Base-by-base conservation (phyloP, 495 filamentous ascomycete genomes). In the Talaromyces borbonicus region DNA sequence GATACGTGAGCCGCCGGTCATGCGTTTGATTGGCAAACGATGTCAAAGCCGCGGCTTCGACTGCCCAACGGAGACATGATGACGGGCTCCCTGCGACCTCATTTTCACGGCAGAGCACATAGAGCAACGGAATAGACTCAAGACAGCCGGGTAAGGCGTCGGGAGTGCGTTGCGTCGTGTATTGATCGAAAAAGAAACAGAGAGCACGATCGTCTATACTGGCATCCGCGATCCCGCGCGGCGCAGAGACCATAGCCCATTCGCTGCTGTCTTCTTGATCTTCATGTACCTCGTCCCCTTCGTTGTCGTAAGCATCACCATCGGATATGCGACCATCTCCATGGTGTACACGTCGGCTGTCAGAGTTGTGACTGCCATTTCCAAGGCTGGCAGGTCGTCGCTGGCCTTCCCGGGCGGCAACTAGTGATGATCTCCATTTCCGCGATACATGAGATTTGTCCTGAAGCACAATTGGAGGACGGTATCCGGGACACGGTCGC, bases 171-270 rank as follows among this genome's bases (percentile, higher is more conserved):
- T 37, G 48, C n/a, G 49, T 46, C 1, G 62, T 67, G 39, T 60
- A 71, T 43, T 71, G 68, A 19, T 68, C 65, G 32, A 71, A 69
- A 47, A 71, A 71, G 39, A 62, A 69, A 48, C 66, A 69, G 1
- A 66, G 16, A 3, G 68, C 66, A 6, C 65, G 61, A 35, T 71
- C 54, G 31, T 68, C 59, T 63, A 65, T 66, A 0, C 54, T 62
- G 7, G 63, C 47, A 51, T 68, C 66, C 1, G 55, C 51, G 1
- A 65, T 43, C 11, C 48, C 49, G 30, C 43, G 29, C 29, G 43
- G 43, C 36, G 19, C 32, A 5, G 42, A 19, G 14, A 26, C 24
- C 19, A 46, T 15, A 1, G 43, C 43, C n/a, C 22, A 36, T 33
- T 15, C 42, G n/a, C n/a, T n/a, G n/a, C n/a, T n/a, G 23, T 44